A percentile compares a stretch with the other conserved stretches of the same genome.
Conservation (phyloP, 257 asterid species). For the Paulownia fortunei region DNA sequence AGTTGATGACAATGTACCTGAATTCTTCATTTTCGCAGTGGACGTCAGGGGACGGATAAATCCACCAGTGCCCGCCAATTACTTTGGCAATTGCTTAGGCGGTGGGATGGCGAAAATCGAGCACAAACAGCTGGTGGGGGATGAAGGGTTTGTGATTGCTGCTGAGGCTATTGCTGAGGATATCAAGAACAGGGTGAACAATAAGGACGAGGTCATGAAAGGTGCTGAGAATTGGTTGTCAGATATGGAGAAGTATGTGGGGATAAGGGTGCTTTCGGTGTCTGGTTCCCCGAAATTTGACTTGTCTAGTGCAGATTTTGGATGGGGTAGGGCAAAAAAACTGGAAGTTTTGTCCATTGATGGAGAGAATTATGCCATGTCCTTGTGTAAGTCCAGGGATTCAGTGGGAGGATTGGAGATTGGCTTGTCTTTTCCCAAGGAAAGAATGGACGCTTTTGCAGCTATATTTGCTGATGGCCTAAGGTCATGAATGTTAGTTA, state of each 20-base stretch:
- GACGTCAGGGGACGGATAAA: not conserved
- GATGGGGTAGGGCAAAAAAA: not conserved
- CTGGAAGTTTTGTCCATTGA: not conserved
- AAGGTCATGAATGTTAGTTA: no score
- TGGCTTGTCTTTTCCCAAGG: not conserved
- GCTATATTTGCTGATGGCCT: not conserved
- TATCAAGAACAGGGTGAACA: not conserved
- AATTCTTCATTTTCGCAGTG: not conserved
- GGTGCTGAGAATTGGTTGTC: slow-evolving; percentile 7
- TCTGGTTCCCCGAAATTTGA: not conserved
- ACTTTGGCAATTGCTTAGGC: not conserved
- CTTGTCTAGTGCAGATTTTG: not conserved
- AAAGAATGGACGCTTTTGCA: not conserved
- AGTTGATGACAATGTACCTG: not conserved
- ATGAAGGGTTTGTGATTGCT: not conserved
- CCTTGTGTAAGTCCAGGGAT: not conserved
- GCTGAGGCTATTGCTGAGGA: not conserved
- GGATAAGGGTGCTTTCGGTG: not conserved
- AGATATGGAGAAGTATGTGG: not conserved
- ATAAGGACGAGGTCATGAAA: not conserved
- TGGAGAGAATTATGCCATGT: not conserved
- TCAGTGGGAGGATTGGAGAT: not conserved
- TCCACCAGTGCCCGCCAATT: not conserved
- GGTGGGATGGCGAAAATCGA: not conserved
- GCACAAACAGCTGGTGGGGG: not conserved